These are phyloP conservation scores for Immersiporthe knoxdaviesiana DNA, from an alignment of 2,329 filamentous ascomycete genomes.

Conservation along the genomic window DNA sequence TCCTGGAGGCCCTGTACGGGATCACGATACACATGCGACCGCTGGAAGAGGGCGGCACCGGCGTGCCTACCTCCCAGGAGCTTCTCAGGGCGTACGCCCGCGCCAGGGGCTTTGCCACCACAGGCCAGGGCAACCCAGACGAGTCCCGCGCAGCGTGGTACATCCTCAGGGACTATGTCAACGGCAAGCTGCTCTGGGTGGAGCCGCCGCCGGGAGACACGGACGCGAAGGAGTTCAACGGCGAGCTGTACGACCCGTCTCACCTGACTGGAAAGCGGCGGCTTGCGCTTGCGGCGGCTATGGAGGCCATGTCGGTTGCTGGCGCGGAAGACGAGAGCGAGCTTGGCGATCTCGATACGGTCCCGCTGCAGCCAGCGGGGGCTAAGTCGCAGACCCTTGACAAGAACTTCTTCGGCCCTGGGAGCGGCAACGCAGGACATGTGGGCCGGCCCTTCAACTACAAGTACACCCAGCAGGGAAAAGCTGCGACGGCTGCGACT, in stretches of 20 bases:
- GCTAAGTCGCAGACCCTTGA: constrained; percentile 79
- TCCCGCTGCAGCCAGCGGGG: constrained; percentile 58
- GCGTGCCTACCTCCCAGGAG: constrained; percentile 81
- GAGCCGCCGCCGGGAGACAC: constrained; percentile 79
- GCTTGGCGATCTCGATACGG: constrained; percentile 50
- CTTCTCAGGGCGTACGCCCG: constrained; percentile 83
- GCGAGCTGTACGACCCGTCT: constrained; percentile 80
- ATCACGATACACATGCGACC: constrained; percentile 83
- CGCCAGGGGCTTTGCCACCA: constrained; percentile 87
- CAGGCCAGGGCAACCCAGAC: constrained; percentile 87
- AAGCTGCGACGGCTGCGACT: constrained; percentile 35
- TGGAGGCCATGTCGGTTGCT: constrained; percentile 50
- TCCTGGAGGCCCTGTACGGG: constrained; percentile 91
- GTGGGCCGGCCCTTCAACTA: constrained; percentile 83
- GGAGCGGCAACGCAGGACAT: constrained; percentile 65
- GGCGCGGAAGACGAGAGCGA: constrained; percentile 39
- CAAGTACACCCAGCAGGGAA: constrained; percentile 84
- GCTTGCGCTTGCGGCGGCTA: constrained; percentile 59
- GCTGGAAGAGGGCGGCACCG: constrained; percentile 89
- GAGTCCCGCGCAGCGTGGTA: constrained; percentile 89
- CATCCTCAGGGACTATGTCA: constrained; percentile 96
- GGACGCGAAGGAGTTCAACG: constrained; percentile 80
- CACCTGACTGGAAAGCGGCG: constrained; percentile 84
- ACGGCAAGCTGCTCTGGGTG: constrained; percentile 90
- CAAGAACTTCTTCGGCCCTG: constrained; percentile 82